These are phyloP conservation scores for Coemansia sp. DNA, from an alignment of 192 early-diverging fungal species.

Conservation along the genomic window DNA sequence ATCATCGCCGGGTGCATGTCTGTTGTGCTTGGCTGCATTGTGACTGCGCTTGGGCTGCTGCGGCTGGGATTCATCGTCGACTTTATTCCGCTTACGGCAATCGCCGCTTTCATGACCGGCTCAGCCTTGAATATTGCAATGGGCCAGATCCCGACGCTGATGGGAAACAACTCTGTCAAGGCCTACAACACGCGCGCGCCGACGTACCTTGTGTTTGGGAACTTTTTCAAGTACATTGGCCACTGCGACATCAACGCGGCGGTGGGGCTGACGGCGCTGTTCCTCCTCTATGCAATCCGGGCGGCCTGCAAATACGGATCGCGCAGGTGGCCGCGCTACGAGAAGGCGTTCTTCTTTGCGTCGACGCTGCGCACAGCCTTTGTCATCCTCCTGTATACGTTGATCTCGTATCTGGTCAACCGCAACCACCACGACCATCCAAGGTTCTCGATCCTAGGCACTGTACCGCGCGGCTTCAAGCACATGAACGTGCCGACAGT, in stretches of 20 bases:
- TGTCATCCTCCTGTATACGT: constrained; percentile 74
- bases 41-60: constrained; percentile 72
- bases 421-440: constrained; percentile 51
- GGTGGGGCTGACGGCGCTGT: constrained; percentile 48
- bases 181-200: constrained; percentile 66
- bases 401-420: constrained; percentile 72
- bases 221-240: constrained; percentile 61
- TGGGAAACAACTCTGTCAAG: constrained; percentile 73
- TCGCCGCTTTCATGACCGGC: constrained; percentile 88
- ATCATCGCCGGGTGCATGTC: constrained; percentile 60
- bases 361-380: constrained; percentile 75
- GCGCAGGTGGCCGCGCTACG: constrained; percentile 54
- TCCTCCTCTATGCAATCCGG: constrained; percentile 54
- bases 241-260: constrained; percentile 54
- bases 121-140: constrained; percentile 80
- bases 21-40: constrained; percentile 73
- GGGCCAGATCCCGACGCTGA: constrained; percentile 75
- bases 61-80: constrained; percentile 86
- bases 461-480: constrained; percentile 75
- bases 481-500: constrained; percentile 62
- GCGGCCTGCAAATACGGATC: constrained; percentile 30
- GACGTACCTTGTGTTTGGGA: constrained; percentile 76
- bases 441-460: constrained; percentile 68
- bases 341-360: constrained; percentile 63
- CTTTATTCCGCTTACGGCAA: constrained; percentile 81